phyloP scores from a whole-genome alignment of 176 grass and related monocot genomes.

The Pontederia crassipes region DNA sequence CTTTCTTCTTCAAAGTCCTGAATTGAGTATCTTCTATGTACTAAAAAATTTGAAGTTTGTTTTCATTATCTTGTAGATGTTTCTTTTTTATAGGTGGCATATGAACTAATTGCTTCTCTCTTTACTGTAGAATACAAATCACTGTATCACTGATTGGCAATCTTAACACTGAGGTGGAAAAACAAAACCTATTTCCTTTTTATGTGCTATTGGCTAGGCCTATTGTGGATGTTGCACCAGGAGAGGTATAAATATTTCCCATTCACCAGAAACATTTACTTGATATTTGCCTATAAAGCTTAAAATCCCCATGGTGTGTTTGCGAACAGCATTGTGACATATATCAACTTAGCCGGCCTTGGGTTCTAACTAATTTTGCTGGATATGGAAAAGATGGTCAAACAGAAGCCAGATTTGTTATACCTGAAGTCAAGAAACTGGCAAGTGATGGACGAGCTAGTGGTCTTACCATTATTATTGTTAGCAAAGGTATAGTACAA shows the following conservation, averaged over 20 bases:
- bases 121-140: slow-evolving; percentile 52
- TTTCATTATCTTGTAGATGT: no score
- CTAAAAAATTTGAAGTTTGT: no score
- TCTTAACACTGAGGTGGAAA: slow-evolving; percentile 39
- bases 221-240: slow-evolving; percentile 21
- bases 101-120: not conserved
- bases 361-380: slow-evolving; percentile 41
- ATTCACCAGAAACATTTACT: not conserved
- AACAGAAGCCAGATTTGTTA: slow-evolving; percentile 60
- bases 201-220: slow-evolving; percentile 63
- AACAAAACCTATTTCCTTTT: slow-evolving; percentile 48
- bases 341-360: slow-evolving; percentile 45
- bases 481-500: slow-evolving; percentile 39
- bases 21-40: no score
- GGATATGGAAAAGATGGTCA: slow-evolving; percentile 46
- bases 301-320: slow-evolving; percentile 25
- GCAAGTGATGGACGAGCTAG: slow-evolving; percentile 41
- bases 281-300: not conserved
- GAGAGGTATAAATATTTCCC: slow-evolving; percentile 36
- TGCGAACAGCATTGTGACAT: slow-evolving; percentile 40
- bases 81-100: no score
- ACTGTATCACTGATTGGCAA: slow-evolving; percentile 44
- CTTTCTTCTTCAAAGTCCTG: no score
- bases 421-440: slow-evolving; percentile 54
- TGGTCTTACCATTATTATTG: slow-evolving; percentile 62